These are phyloP conservation scores for Euphorbia peplus DNA, from an alignment of 345 rosid genomes.

Conservation along the genomic window DNA sequence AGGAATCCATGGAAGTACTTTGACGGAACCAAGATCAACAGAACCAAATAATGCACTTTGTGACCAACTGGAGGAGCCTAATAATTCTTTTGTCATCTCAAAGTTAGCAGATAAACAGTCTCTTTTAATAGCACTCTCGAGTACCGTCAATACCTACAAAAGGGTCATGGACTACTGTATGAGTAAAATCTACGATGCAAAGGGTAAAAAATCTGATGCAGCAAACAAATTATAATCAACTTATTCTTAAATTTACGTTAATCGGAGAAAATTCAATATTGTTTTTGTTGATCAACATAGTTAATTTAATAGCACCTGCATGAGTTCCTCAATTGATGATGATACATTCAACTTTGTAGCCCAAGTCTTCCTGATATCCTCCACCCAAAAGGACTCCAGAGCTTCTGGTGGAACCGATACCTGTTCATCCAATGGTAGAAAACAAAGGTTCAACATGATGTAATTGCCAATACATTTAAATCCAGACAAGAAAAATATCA, in stretches of 20 bases:
- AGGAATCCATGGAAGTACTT: slow-evolving; percentile 97
- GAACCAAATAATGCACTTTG: slow-evolving; percentile 23
- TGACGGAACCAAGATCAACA: slow-evolving; percentile 37
- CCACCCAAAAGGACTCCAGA: slow-evolving; percentile 69
- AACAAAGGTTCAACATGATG: not conserved
- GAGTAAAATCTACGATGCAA: slow-evolving; percentile 8
- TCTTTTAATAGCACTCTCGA: slow-evolving; percentile 71
- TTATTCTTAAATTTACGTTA: not conserved
- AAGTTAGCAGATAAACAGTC: slow-evolving; percentile 55
- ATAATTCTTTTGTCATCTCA: slow-evolving; percentile 67
- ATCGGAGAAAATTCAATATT: not conserved
- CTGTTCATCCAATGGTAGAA: slow-evolving; percentile 37
- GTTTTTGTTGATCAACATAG: slow-evolving; percentile 1
- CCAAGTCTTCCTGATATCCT: slow-evolving; percentile 50
- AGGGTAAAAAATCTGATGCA: not conserved
- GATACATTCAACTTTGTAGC: slow-evolving; percentile 52
- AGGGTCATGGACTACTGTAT: slow-evolving; percentile 5
- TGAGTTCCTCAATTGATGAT: slow-evolving; percentile 60
- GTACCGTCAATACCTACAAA: slow-evolving; percentile 64
- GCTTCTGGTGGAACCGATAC: slow-evolving; percentile 77
- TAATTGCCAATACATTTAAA: not conserved
- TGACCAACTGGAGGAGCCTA: slow-evolving; percentile 31
- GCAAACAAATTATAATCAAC: no score
- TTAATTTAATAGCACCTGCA: slow-evolving; percentile 44
- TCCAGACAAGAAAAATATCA: not conserved